A percentile compares a stretch with the other conserved stretches of the same genome.
Evolutionary conservation across 768 basidiomycete species (phyloP).

Genomic region (Pleurotus platypus): DNA sequence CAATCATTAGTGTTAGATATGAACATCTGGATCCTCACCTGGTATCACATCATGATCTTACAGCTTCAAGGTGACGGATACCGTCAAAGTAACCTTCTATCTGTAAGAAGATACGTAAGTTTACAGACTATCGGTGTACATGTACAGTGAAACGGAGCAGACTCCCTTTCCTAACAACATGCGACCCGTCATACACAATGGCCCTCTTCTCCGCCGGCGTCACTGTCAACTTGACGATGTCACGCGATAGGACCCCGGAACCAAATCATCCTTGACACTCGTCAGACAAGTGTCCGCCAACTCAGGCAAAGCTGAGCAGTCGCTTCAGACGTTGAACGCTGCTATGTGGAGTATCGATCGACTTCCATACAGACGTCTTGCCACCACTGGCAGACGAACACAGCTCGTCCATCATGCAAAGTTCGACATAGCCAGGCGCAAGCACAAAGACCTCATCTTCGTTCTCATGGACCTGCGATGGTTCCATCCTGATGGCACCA

Average conservation of each 20-base stretch:
- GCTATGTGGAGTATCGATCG: neutral
- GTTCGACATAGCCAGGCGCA: slow-evolving; percentile 9
- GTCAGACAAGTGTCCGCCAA: neutral
- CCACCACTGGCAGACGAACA: neutral
- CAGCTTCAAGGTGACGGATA: too few species aligned
- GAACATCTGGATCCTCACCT: too few species aligned
- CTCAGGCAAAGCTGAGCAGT: slow-evolving; percentile 1
- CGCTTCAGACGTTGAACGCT: slow-evolving; percentile 6
- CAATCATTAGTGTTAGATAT: too few species aligned
- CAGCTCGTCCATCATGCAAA: slow-evolving; percentile 9
- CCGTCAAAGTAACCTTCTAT: too few species aligned
- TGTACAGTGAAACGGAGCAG: too few species aligned
- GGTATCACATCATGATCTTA: too few species aligned
- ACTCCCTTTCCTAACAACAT: too few species aligned
- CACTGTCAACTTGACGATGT: neutral
- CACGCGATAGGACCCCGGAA: too few species aligned
- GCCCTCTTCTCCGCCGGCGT: too few species aligned
- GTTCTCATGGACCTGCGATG: slow-evolving; percentile 2
- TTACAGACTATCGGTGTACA: too few species aligned
- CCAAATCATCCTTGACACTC: too few species aligned
- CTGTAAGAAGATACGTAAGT: too few species aligned
- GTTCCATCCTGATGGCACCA: slow-evolving; percentile 10
- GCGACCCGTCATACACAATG: neutral
- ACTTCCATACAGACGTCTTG: slow-evolving; percentile 3
- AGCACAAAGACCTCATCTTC: slow-evolving; percentile 14